Conservation (phyloP, 495 filamentous ascomycete species). For the Lasiosphaeria ovina region DNA sequence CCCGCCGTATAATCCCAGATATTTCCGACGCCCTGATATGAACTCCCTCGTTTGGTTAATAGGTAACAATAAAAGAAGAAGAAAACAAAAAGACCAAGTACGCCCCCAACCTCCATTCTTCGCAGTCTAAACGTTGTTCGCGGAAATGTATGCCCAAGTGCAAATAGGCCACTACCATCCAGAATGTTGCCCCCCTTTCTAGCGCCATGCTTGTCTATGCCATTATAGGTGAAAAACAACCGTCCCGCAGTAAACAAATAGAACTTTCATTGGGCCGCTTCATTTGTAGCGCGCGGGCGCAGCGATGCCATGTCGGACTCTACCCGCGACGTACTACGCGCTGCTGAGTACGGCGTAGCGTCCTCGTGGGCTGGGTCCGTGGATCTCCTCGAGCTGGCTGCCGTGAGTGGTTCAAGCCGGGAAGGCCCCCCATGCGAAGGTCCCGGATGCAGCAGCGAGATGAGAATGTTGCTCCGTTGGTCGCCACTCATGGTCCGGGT, state of each 20-base stretch:
- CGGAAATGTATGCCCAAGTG: too few relatives aligned
- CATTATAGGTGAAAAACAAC: background rate
- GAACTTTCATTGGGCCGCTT: background rate
- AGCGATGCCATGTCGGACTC: background rate
- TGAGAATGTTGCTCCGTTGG: constrained; percentile 28
- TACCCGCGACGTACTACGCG: background rate
- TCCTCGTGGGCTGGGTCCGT: background rate
- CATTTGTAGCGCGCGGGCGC: background rate
- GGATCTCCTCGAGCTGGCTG: background rate
- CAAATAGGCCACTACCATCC: background rate
- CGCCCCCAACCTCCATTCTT: too few relatives aligned
- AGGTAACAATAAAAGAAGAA: too few relatives aligned
- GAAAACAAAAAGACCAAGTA: too few relatives aligned
- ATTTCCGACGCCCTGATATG: too few relatives aligned
- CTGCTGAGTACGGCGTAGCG: background rate
- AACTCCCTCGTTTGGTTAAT: too few relatives aligned
- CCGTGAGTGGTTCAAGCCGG: background rate
- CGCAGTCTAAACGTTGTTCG: too few relatives aligned
- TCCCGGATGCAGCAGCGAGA: constrained; percentile 40
- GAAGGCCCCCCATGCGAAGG: background rate
- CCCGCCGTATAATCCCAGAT: too few relatives aligned
- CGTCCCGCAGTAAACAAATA: background rate
- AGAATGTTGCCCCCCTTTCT: background rate
- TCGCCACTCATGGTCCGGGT: constrained; percentile 28
- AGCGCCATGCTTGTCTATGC: constrained; percentile 1